Conservation (phyloP, 1,284 basidiomycete genomes). For the Taiwanofungus camphoratus region DNA sequence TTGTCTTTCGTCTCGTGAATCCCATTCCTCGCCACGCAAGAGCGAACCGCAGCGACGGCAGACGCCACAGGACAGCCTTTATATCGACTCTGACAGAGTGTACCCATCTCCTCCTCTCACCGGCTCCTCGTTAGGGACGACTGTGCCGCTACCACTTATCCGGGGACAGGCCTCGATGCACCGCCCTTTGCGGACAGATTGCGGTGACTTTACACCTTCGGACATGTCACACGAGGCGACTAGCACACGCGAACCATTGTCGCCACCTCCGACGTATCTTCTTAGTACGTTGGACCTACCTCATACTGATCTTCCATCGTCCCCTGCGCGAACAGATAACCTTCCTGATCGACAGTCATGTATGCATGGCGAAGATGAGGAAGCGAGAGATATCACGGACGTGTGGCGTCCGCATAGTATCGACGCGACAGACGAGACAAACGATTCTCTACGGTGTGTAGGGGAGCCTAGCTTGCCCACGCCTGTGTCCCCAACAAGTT, state of each 20-base stretch:
- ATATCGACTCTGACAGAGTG: constrained; percentile 8
- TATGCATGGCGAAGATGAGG: not conserved
- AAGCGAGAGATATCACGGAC: too few species aligned
- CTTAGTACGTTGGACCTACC: constrained; percentile 18
- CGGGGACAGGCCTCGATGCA: constrained; percentile 6
- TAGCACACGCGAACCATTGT: constrained; percentile 15
- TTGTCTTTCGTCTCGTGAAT: constrained; percentile 1
- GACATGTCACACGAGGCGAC: constrained; percentile 19
- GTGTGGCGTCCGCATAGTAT: too few species aligned
- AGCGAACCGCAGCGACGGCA: constrained; percentile 9
- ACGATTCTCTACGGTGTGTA: too few species aligned
- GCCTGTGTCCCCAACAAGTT: constrained; percentile 3
- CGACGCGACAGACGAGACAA: too few species aligned
- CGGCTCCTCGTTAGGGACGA: constrained; percentile 18
- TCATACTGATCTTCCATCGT: not conserved
- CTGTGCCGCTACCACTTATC: constrained; percentile 19
- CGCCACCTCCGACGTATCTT: constrained; percentile 19
- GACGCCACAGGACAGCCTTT: constrained; percentile 14
- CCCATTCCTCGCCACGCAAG: constrained; percentile 7
- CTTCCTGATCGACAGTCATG: not conserved
- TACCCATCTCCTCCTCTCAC: constrained; percentile 24
- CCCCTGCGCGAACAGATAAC: not conserved
- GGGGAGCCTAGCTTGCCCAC: not conserved
- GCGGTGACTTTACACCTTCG: constrained; percentile 8
- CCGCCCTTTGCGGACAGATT: constrained; percentile 4